Conservation (phyloP, 1,284 basidiomycete genomes). For the Vanrija pseudolonga region DNA sequence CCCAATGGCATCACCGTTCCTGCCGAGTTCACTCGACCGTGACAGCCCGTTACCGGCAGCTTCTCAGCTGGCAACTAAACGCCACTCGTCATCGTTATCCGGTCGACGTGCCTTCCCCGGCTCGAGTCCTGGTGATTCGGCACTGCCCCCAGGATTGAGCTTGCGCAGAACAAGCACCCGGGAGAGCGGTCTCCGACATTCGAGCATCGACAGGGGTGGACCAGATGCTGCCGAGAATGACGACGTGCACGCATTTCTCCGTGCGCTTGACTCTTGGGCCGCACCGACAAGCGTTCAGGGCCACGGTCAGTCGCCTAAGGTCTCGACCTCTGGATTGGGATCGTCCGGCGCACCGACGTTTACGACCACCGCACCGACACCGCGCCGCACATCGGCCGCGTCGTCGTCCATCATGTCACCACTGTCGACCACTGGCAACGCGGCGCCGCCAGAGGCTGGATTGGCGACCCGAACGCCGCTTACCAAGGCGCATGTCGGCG, state of each 20-base stretch:
- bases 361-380: constrained; percentile 11
- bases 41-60: constrained; percentile 12
- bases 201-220: constrained; percentile 24
- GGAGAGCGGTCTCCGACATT: constrained; percentile 30
- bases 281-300: constrained; percentile 26
- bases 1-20: constrained; percentile 31
- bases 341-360: not conserved
- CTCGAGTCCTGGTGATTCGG: constrained; percentile 5
- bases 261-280: constrained; percentile 42
- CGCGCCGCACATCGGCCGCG: constrained; percentile 5
- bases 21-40: constrained; percentile 35
- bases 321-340: not conserved
- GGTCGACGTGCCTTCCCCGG: constrained; percentile 2
- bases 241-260: constrained; percentile 47
- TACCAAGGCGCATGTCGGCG: constrained; percentile 42
- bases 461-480: constrained; percentile 29
- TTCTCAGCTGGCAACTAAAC: constrained; percentile 19
- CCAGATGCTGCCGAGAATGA: constrained; percentile 33
- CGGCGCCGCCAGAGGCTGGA: constrained; percentile 2
- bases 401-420: not conserved
- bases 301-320: too few relatives aligned
- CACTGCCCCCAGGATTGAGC: too few relatives aligned
- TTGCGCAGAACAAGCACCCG: constrained; percentile 30
- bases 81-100: constrained; percentile 39
- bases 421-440: not conserved